Base-by-base conservation (phyloP, 208 protist genomes). In the Acanthamoeba castellanii region DNA sequence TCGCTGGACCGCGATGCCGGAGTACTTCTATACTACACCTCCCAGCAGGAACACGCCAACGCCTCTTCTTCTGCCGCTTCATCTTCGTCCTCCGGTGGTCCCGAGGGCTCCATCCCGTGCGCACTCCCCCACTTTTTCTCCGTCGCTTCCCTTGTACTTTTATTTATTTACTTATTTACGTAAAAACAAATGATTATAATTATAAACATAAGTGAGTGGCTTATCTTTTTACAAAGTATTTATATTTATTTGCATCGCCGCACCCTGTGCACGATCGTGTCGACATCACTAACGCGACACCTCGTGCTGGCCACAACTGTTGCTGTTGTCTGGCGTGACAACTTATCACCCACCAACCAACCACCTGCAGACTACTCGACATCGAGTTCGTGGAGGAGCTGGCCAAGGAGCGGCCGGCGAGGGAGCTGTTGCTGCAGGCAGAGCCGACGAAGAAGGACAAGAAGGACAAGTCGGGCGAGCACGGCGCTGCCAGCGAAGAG, bases 321-420 rank as follows among this genome's bases (percentile, higher is more conserved):
- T 3, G 42, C 4, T 47, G 42, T 47, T 47, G 37, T 42, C 2
- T 42, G 37, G 37, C 37, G 37, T 42, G 42, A 47, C 42, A 47
- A 47, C 42, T 47, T 47, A 2, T 47, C 37, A 4, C 37, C 37
- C 37, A 42, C 37, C 37, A 42, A 47, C 42, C 42, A 3, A 47
- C 42, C 42, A 47, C 1, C 2, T 2, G 2, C 76, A 85, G 76
- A 25, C n/a, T 85, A 18, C 0, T 85, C 30, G 76, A 85, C 8
- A 45, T 85, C 2, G 76, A 85, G 76, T 85, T 85, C 30, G 76
- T 85, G 34, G 45, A 85, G 47, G 76, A 85, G 76, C 76, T 85
- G 42, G 42, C 76, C 13, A 25, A 22, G 47, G 76, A 85, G 45
- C 76, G 76, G 18, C 76, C 76, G 7, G 76, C 76, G 5, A 34